phyloP scores from a whole-genome alignment of 2,329 filamentous ascomycete species.

The Immersiporthe knoxdaviesiana region DNA sequence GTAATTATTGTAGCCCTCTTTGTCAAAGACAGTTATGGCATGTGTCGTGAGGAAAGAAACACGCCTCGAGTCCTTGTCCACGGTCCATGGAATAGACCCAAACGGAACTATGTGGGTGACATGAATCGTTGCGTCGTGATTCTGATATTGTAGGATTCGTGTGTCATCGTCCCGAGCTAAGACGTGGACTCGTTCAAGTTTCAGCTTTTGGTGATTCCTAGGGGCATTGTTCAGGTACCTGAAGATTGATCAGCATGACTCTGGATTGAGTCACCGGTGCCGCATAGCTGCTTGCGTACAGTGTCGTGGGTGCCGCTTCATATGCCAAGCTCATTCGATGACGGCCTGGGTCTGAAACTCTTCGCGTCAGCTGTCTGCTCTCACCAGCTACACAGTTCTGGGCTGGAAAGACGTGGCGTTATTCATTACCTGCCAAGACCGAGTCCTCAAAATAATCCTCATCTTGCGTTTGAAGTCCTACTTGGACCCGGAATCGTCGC shows the following conservation, averaged over 20 bases:
- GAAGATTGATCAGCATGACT: background rate
- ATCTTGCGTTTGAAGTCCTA: slow-evolving; percentile 3
- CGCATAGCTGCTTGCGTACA: background rate
- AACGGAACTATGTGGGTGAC: slow-evolving; percentile 6
- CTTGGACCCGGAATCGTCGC: background rate
- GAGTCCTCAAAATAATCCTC: background rate
- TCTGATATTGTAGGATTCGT: slow-evolving; percentile 9
- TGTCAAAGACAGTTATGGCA: slow-evolving; percentile 19
- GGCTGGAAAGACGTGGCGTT: background rate
- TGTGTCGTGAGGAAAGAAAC: slow-evolving; percentile 14
- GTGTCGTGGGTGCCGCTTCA: slow-evolving; percentile 1
- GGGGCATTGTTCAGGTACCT: background rate
- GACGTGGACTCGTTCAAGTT: background rate
- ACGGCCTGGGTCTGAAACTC: background rate
- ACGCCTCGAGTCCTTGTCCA: slow-evolving; percentile 12
- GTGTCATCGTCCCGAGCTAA: slow-evolving; percentile 3
- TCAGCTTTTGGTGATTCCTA: background rate
- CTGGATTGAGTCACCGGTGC: background rate
- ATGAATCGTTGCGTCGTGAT: background rate
- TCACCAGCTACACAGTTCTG: background rate
- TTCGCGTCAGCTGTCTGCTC: background rate
- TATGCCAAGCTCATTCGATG: background rate
- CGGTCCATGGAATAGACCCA: slow-evolving; percentile 18
- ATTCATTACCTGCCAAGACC: background rate
- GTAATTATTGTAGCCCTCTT: slow-evolving; percentile 20